phyloP scores from a whole-genome alignment of 371 early-diverging fungal species.

The Conidiobolus incongruus region DNA sequence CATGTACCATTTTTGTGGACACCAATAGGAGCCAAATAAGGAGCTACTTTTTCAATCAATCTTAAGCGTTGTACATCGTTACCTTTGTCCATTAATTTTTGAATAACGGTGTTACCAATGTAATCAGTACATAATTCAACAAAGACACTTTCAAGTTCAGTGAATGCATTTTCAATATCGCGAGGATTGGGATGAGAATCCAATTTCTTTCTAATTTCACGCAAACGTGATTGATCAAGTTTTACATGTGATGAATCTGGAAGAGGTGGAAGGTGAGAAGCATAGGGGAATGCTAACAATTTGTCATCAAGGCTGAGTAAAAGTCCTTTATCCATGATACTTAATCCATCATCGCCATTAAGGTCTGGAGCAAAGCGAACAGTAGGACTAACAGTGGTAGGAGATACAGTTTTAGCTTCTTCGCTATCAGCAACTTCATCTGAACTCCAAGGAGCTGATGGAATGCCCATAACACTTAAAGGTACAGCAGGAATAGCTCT shows the following conservation, averaged over 20 bases:
- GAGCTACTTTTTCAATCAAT: slow-evolving; percentile 44
- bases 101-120: slow-evolving; percentile 89
- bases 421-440: not conserved
- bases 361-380: not conserved
- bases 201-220: slow-evolving; percentile 72
- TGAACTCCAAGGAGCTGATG: not conserved
- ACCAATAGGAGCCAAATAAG: slow-evolving; percentile 75
- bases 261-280: slow-evolving; percentile 36
- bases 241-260: slow-evolving; percentile 34
- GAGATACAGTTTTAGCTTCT: not conserved
- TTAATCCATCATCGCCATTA: not conserved
- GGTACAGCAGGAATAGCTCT: slow-evolving; percentile 16
- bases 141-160: slow-evolving; percentile 40
- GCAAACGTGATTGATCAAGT: slow-evolving; percentile 54
- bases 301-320: slow-evolving; percentile 13
- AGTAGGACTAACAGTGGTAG: not conserved
- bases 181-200: slow-evolving; percentile 32
- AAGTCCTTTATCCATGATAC: not conserved
- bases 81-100: slow-evolving; percentile 67
- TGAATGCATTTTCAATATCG: slow-evolving; percentile 35
- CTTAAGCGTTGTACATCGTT: slow-evolving; percentile 32
- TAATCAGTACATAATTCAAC: slow-evolving; percentile 63
- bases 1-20: slow-evolving; percentile 94
- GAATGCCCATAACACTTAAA: slow-evolving; percentile 9
- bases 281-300: slow-evolving; percentile 18